Evolutionary conservation across 2,329 filamentous ascomycete genomes (phyloP).

Genomic region (Pezicula radicicola): DNA sequence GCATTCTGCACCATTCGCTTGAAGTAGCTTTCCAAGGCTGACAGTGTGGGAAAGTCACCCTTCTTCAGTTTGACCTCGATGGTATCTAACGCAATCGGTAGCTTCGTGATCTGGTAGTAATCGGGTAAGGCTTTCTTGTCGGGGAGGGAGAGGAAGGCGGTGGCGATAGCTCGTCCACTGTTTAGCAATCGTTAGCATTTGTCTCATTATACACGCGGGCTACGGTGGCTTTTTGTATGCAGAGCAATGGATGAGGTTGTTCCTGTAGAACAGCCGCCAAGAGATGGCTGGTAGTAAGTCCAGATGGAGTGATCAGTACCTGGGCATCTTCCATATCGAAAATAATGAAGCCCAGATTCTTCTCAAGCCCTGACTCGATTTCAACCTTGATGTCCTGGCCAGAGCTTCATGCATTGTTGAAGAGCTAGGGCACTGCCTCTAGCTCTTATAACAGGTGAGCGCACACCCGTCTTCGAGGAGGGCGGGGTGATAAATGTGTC

Average conservation of each 20-base stretch:
- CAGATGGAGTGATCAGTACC: not conserved
- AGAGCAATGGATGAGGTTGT: not conserved
- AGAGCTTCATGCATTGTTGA: not conserved
- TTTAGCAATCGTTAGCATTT: not conserved
- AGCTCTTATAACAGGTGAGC: not conserved
- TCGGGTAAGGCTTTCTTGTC: conserved; percentile 61
- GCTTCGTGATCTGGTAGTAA: conserved; percentile 74
- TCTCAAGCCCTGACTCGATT: too few species aligned
- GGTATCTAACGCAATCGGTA: conserved; percentile 75
- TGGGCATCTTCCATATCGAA: too few species aligned
- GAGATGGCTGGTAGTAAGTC: too few species aligned
- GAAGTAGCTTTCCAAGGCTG: conserved; percentile 77
- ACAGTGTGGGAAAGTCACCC: conserved; percentile 66
- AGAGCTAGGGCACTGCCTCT: not conserved
- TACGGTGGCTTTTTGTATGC: too few species aligned
- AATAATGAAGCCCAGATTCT: not conserved
- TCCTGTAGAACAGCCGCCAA: not conserved
- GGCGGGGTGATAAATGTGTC: conserved; percentile 6
- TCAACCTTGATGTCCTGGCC: not conserved
- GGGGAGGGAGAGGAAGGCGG: conserved; percentile 71
- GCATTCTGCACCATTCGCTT: conserved; percentile 87
- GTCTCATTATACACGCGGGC: too few species aligned
- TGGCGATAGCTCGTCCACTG: conserved; percentile 71
- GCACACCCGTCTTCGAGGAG: conserved; percentile 8
- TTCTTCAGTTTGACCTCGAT: conserved; percentile 73